Evolutionary conservation across 129 eudicot species (phyloP).

Genomic region (Erigeron canadensis): DNA sequence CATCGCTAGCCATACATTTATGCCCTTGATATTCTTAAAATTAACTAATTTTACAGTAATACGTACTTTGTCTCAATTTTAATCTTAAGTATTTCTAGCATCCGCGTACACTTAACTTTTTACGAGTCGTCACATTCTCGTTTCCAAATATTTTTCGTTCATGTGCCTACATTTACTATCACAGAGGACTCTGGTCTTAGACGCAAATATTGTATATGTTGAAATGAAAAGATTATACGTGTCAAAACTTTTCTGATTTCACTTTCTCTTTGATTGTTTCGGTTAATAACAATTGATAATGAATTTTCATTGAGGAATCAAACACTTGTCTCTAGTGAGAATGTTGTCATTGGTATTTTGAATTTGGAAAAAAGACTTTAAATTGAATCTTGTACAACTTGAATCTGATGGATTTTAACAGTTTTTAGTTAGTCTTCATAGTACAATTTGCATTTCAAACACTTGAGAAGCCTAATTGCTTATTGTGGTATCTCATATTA

Average conservation of each 20-base stretch:
- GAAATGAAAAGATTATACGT: background rate
- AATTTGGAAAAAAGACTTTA: background rate
- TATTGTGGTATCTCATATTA: background rate
- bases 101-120: too few relatives aligned
- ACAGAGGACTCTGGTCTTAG: background rate
- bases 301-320: background rate
- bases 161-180: background rate
- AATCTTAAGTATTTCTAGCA: too few relatives aligned
- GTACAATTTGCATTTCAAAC: conserved; percentile 1
- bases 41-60: too few relatives aligned
- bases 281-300: background rate
- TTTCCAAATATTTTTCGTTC: too few relatives aligned
- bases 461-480: background rate
- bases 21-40: too few relatives aligned
- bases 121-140: too few relatives aligned
- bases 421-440: background rate
- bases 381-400: background rate
- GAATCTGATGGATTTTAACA: background rate
- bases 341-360: background rate
- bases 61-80: too few relatives aligned
- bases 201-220: background rate
- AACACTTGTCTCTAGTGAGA: background rate
- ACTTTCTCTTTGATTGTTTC: background rate
- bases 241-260: conserved; percentile 5
- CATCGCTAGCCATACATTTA: too few relatives aligned